Conservation (phyloP, 2,329 filamentous ascomycete genomes). For the Aspergillus fructus region DNA sequence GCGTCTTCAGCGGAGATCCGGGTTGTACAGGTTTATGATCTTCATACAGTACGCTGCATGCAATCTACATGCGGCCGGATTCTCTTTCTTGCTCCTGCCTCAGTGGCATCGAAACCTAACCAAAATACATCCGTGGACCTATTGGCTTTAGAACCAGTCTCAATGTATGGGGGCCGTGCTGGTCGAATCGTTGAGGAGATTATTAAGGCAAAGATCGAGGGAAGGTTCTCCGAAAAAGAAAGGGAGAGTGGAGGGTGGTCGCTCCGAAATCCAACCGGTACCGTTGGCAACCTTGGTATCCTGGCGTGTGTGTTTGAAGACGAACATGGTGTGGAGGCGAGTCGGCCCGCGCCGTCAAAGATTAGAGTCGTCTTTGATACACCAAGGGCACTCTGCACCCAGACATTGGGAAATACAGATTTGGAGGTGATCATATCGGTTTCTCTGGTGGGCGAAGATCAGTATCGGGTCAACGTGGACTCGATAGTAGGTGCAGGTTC, state of each 20-base stretch:
- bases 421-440: slow-evolving; percentile 61
- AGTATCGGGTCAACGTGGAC: slow-evolving; percentile 57
- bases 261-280: slow-evolving; percentile 66
- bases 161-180: slow-evolving; percentile 75
- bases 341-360: slow-evolving; percentile 49
- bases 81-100: slow-evolving; percentile 36
- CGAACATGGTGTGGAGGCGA: slow-evolving; percentile 41
- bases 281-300: slow-evolving; percentile 54
- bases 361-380: slow-evolving; percentile 40
- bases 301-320: slow-evolving; percentile 49
- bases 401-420: slow-evolving; percentile 33
- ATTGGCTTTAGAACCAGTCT: slow-evolving; percentile 70
- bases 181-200: slow-evolving; percentile 79
- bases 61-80: slow-evolving; percentile 42
- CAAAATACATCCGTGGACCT: slow-evolving; percentile 43
- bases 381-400: slow-evolving; percentile 27
- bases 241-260: slow-evolving; percentile 80
- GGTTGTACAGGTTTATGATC: slow-evolving; percentile 70
- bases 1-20: slow-evolving; percentile 63
- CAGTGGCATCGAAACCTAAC: slow-evolving; percentile 20
- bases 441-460: slow-evolving; percentile 64
- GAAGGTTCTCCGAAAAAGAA: slow-evolving; percentile 78
- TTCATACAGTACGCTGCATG: slow-evolving; percentile 70
- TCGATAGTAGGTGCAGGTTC: slow-evolving; percentile 71
- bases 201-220: slow-evolving; percentile 80